phyloP scores from a whole-genome alignment of 345 rosid species.

The Hypericum androsaemum region DNA sequence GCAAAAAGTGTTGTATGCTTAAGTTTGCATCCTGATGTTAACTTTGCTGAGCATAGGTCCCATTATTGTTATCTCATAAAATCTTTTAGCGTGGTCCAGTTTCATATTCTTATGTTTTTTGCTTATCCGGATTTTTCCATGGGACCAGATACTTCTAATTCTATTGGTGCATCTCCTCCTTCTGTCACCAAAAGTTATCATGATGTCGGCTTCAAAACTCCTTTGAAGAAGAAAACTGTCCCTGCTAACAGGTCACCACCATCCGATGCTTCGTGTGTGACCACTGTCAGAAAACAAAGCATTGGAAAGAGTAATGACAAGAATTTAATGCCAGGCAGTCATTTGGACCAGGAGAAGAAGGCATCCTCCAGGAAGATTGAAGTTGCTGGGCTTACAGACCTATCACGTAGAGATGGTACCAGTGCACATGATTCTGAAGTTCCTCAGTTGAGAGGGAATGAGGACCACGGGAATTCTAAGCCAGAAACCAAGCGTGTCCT shows the following conservation, averaged over 20 bases:
- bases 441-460: slow-evolving; percentile 21
- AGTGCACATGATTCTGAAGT: slow-evolving; percentile 15
- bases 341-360: slow-evolving; percentile 21
- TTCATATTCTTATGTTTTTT: slow-evolving; percentile 8
- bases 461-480: slow-evolving; percentile 15
- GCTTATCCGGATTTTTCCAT: slow-evolving; percentile 9
- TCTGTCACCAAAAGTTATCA: slow-evolving; percentile 32
- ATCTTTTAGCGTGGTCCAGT: not conserved
- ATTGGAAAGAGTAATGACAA: slow-evolving; percentile 26
- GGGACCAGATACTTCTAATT: slow-evolving; percentile 48
- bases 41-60: not conserved
- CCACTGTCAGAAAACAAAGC: slow-evolving; percentile 32
- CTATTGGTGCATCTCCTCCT: slow-evolving; percentile 33
- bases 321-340: slow-evolving; percentile 18
- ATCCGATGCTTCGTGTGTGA: slow-evolving; percentile 21
- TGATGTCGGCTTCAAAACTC: slow-evolving; percentile 30
- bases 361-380: slow-evolving; percentile 29
- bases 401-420: slow-evolving; percentile 16
- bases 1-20: too few relatives aligned
- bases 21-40: not conserved
- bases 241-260: slow-evolving; percentile 53
- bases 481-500: slow-evolving; percentile 40
- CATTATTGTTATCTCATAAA: not conserved
- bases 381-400: slow-evolving; percentile 18
- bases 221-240: slow-evolving; percentile 45